Conservation (phyloP, 169 alveolate species). For the Babesia bigemina region DNA sequence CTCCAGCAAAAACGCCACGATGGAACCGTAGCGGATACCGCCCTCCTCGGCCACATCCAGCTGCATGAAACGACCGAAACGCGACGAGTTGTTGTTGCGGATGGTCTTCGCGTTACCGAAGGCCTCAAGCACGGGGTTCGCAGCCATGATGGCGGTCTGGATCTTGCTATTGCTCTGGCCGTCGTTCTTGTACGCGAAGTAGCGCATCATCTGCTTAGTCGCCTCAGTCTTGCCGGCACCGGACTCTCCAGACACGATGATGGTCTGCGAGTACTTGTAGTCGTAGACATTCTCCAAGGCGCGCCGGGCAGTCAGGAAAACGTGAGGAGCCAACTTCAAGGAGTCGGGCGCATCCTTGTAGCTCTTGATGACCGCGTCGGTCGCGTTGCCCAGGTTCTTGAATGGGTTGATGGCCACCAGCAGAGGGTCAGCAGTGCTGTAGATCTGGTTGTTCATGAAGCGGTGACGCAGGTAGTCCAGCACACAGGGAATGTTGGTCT, state of each 20-base stretch:
- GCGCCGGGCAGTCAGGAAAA: slow-evolving; percentile 85
- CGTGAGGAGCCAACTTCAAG: slow-evolving; percentile 84
- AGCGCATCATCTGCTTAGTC: slow-evolving; percentile 92
- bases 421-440: slow-evolving; percentile 90
- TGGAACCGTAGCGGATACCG: slow-evolving; percentile 89
- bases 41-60: slow-evolving; percentile 86
- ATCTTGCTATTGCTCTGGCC: slow-evolving; percentile 64
- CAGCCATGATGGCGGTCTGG: slow-evolving; percentile 89
- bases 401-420: slow-evolving; percentile 90
- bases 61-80: slow-evolving; percentile 98
- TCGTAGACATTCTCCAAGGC: slow-evolving; percentile 88
- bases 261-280: slow-evolving; percentile 88
- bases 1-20: slow-evolving; percentile 93
- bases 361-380: slow-evolving; percentile 78
- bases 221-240: slow-evolving; percentile 99
- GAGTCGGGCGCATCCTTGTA: slow-evolving; percentile 82
- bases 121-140: slow-evolving; percentile 97
- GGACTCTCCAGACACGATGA: slow-evolving; percentile 96
- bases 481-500: slow-evolving; percentile 87
- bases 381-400: slow-evolving; percentile 87
- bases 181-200: slow-evolving; percentile 81
- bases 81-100: slow-evolving; percentile 95
- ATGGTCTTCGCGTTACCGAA: slow-evolving; percentile 98
- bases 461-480: slow-evolving; percentile 83
- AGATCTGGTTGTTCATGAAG: slow-evolving; percentile 85